Percentiles rank a stretch among this genome's conserved stretches.
phyloP scores from a whole-genome alignment of 495 filamentous ascomycete species.

The Tuber borchii region DNA sequence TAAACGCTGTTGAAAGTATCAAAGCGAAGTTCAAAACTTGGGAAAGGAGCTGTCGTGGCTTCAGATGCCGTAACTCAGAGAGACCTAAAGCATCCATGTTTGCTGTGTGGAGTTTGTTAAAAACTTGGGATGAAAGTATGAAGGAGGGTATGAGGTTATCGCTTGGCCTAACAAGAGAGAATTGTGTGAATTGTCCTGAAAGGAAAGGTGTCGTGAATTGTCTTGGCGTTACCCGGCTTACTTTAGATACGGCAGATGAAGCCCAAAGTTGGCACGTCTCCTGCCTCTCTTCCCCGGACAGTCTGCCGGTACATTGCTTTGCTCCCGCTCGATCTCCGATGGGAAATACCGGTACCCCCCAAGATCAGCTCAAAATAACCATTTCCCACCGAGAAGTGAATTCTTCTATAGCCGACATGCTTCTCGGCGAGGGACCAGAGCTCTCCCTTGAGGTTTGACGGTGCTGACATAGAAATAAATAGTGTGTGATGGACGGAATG shows the following conservation, averaged over 20 bases:
- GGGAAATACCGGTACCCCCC: neutral
- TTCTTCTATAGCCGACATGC: neutral
- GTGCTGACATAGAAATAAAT: neutral
- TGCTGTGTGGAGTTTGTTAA: neutral
- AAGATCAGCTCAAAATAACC: neutral
- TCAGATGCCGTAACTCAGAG: constrained; percentile 43
- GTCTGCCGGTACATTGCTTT: neutral
- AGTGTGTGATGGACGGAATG: neutral
- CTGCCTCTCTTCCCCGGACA: neutral
- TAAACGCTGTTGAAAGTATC: constrained; percentile 89
- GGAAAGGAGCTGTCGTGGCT: constrained; percentile 76
- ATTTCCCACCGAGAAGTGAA: neutral
- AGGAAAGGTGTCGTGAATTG: constrained; percentile 1
- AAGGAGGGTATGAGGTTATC: neutral
- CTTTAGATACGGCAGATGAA: neutral
- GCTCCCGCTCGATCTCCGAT: neutral
- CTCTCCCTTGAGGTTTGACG: neutral
- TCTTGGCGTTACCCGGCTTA: constrained; percentile 1
- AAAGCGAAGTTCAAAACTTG: constrained; percentile 93
- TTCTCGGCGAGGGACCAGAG: neutral
- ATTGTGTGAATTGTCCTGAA: neutral
- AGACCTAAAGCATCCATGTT: constrained; percentile 29
- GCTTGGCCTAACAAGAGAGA: neutral
- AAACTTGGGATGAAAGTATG: neutral
- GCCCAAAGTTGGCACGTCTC: neutral